A percentile compares a stretch with the other conserved stretches of the same genome.
phyloP scores from a whole-genome alignment of 2,329 filamentous ascomycete genomes.

The Phaeosphaeria sp. region DNA sequence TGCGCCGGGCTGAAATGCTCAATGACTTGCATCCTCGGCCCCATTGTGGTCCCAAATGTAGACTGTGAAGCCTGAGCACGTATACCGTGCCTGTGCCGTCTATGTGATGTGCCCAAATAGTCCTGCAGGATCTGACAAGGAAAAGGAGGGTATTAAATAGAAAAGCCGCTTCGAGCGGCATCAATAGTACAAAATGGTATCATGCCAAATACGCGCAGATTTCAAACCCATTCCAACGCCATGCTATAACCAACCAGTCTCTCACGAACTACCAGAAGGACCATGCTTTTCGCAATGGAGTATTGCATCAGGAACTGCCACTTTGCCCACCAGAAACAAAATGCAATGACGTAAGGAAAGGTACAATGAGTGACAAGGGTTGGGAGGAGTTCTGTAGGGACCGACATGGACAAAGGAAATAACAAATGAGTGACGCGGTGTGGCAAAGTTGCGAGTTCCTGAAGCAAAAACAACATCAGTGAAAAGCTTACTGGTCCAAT shows the following conservation, averaged over 20 bases:
- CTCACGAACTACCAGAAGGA: not conserved
- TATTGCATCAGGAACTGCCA: conserved; percentile 14
- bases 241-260: conserved; percentile 23
- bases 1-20: not conserved
- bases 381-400: conserved; percentile 28
- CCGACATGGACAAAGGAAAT: conserved; percentile 45
- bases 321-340: conserved; percentile 29
- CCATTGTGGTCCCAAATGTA: not conserved
- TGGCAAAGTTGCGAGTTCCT: conserved; percentile 36
- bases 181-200: conserved; percentile 37
- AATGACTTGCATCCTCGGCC: not conserved
- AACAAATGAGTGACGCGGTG: conserved; percentile 42
- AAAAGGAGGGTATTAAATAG: conserved; percentile 26
- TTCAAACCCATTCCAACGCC: conserved; percentile 30
- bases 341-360: conserved; percentile 30
- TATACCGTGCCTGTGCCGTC: conserved; percentile 2
- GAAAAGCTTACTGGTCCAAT: conserved; percentile 26
- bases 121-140: conserved; percentile 1
- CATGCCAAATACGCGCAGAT: conserved; percentile 20
- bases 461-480: conserved; percentile 18
- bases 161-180: conserved; percentile 23
- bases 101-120: conserved; percentile 5
- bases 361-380: conserved; percentile 34
- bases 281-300: not conserved
- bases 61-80: conserved; percentile 2